Conservation (phyloP, 305 asterid genomes). For the Rubia peregrina region DNA sequence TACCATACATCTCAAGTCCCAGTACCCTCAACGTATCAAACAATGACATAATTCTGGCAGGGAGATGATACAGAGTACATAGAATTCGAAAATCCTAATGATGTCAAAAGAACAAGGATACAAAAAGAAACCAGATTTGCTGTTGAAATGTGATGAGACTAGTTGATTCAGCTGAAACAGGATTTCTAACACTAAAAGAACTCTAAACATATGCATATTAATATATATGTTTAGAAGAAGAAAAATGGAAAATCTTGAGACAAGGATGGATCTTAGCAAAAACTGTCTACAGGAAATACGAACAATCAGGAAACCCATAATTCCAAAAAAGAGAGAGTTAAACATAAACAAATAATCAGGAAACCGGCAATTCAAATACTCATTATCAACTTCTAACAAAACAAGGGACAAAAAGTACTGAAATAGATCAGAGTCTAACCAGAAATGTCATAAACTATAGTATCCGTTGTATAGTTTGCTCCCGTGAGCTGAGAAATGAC, state of each 20-base stretch:
- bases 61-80: background rate
- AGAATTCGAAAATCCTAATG: background rate
- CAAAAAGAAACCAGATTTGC: slow-evolving; percentile 1
- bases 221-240: background rate
- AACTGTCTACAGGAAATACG: background rate
- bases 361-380: no score
- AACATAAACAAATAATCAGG: background rate
- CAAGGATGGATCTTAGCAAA: background rate
- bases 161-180: background rate
- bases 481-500: slow-evolving; percentile 64
- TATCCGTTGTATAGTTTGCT: slow-evolving; percentile 24
- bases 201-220: background rate
- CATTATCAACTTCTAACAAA: background rate
- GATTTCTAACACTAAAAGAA: background rate
- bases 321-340: background rate
- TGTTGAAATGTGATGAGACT: background rate
- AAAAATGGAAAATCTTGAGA: background rate
- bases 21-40: background rate
- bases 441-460: slow-evolving; percentile 29
- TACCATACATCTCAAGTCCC: no score
- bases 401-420: background rate
- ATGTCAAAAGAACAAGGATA: background rate
- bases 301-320: background rate
- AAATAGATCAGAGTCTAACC: slow-evolving; percentile 33
- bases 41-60: background rate